These are phyloP conservation scores for Madurella fahalii DNA, from an alignment of 2,329 filamentous ascomycete genomes.

Conservation along the genomic window DNA sequence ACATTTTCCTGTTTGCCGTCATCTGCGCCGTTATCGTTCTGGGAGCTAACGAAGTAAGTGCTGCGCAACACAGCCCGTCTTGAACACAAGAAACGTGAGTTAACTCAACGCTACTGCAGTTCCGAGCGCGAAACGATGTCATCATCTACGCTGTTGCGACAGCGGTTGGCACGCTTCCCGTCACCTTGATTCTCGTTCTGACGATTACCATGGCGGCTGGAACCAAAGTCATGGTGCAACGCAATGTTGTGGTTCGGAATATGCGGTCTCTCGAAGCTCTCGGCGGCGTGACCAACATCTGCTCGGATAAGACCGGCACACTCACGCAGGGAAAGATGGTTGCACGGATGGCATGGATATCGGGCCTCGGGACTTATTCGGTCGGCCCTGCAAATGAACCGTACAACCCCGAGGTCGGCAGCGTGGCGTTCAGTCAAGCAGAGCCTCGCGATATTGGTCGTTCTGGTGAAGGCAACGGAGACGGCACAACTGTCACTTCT, in stretches of 20 bases:
- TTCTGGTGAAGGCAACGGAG: not conserved
- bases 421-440: constrained; percentile 2
- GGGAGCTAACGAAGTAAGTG: constrained; percentile 39
- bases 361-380: too few species aligned
- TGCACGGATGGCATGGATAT: too few species aligned
- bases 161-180: constrained; percentile 52
- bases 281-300: constrained; percentile 49
- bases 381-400: too few species aligned
- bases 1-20: constrained; percentile 55
- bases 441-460: constrained; percentile 29
- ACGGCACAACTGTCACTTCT: not conserved
- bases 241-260: constrained; percentile 55
- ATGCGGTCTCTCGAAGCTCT: constrained; percentile 51
- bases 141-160: constrained; percentile 61
- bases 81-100: too few species aligned
- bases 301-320: constrained; percentile 59
- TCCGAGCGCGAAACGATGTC: constrained; percentile 48
- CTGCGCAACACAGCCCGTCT: too few species aligned
- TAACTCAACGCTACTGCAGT: constrained; percentile 38
- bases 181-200: constrained; percentile 59
- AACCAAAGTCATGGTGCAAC: constrained; percentile 40
- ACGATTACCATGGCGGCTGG: constrained; percentile 65
- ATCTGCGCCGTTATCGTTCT: constrained; percentile 38
- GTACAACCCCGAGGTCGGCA: constrained; percentile 1
- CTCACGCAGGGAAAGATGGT: constrained; percentile 30